Base-by-base conservation (phyloP, 2,329 filamentous ascomycete genomes). In the Pseudohalonectria lignicola region DNA sequence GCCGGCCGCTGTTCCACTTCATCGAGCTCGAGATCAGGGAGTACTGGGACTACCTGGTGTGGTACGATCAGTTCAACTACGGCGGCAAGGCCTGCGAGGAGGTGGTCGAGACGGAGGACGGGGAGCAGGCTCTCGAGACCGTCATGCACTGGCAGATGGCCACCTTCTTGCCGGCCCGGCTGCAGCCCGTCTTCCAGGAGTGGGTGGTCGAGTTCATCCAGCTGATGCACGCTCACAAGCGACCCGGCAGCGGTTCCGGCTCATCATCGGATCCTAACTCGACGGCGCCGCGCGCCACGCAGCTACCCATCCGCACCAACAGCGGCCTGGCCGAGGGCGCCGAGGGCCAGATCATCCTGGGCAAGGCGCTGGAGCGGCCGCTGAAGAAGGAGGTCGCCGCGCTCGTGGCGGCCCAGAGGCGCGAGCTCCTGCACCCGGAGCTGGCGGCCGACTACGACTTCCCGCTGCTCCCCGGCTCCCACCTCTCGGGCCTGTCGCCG, bases 1-100 rank as follows among this genome's bases (percentile, higher is more conserved):
- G 79, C 40, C 95, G 95, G 53, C 87, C 92, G 0, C 72, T 95
- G 0, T 99, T 99, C 62, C 86, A 95, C 58, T 98, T 98, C 54
- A 79, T 99, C 45, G 92, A 98, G 51, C 70, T 99, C 3, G 86
- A 95, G 50, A 92, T 99, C 59, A 94, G 90, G 48, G 92, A 98
- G 56, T 99, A 95, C 60, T 99, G 92, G 92, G 92, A 99, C 57
- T 96, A 95, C 52, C 76, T 99, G 0, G 79, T 95, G 4, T 99
- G 92, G 92, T 96, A 96, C 49, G 92, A 99, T 49, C 86, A 95
- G 60, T 95, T 90, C 69, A 98, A 99, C 65, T 96, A 96, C 52
- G 93, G 92, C 39, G 92, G 92, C 43, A 93, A 93, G 53, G 92
- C 85, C 4, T 94, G 86, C 47, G 76, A 81, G 36, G 76, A 92